Evolutionary conservation across 805 yeast genomes (phyloP).

Genomic region (Teunomyces gatunensis): DNA sequence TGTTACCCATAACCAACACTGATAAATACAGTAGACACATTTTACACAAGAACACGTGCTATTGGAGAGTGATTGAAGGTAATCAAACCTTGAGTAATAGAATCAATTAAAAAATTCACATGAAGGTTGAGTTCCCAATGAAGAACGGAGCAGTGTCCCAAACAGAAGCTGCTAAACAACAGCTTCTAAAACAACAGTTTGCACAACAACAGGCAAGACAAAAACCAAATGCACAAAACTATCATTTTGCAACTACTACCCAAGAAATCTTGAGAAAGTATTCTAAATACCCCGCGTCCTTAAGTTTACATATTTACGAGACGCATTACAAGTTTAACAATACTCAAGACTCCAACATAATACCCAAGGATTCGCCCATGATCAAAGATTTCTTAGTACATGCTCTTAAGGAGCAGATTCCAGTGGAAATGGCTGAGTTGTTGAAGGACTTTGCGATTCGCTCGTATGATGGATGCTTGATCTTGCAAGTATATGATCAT

Average conservation of each 20-base stretch:
- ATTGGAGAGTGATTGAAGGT: not conserved
- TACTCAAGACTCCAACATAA: slow-evolving; percentile 72
- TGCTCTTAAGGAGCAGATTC: slow-evolving; percentile 79
- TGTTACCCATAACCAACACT: not conserved
- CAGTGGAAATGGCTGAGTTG: slow-evolving; percentile 86
- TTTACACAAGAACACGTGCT: not conserved
- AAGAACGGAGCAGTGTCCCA: slow-evolving; percentile 1
- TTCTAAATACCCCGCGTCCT: slow-evolving; percentile 71
- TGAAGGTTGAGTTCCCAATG: not conserved
- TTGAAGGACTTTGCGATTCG: slow-evolving; percentile 81
- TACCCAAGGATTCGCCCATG: slow-evolving; percentile 75
- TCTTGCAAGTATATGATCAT: slow-evolving; percentile 85
- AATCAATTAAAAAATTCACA: not conserved
- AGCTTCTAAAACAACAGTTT: slow-evolving; percentile 19
- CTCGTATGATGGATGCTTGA: slow-evolving; percentile 86
- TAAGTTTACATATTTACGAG: slow-evolving; percentile 87
- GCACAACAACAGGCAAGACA: slow-evolving; percentile 18
- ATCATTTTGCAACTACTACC: slow-evolving; percentile 66
- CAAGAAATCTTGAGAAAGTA: slow-evolving; percentile 75
- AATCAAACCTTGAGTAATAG: not conserved
- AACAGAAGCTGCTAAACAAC: slow-evolving; percentile 21
- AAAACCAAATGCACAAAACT: slow-evolving; percentile 29
- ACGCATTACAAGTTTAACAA: slow-evolving; percentile 90
- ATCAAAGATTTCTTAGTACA: slow-evolving; percentile 76
- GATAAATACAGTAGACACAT: not conserved